Base-by-base conservation (phyloP, 2,329 filamentous ascomycete species). In the Thelonectria olida region DNA sequence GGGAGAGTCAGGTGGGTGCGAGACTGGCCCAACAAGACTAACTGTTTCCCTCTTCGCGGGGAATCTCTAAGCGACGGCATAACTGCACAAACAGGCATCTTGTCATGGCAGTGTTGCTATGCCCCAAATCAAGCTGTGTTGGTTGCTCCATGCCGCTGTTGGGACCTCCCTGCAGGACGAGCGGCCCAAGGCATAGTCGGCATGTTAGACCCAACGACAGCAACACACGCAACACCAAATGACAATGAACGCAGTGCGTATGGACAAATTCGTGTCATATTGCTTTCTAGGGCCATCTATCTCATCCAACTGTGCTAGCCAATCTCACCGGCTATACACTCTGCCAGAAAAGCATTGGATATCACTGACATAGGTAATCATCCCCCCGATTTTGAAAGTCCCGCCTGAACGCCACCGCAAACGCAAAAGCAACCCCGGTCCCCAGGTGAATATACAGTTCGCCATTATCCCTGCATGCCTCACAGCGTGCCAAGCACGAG, bases 401-500 rank as follows among this genome's bases (percentile, higher is more conserved):
- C 68, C 68, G 60, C 68, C 68, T 54, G 56, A 71, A 71, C 68
- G 68, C 68, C 68, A 58, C 61, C 68, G 67, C 65, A 71, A 71
- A 34, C 9, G 67, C 65, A 71, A 71, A 71, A 47, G 31, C 31
- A 34, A 71, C 63, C 68, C 67, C 58, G 56, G 28, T 50, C 48
- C 67, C 58, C 36, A 51, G 68, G 68, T 22, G 54, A 50, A 65
- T 67, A 66, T 67, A 65, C 62, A 63, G 64, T 50, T 53, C 58
- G 58, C 58, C 41, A 49, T 67, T 48, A 50, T 60, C 56, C 58
- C 19, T 47, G 19, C 34, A 31, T 58, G 54, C 50, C 64, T 71
- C 57, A 75, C 55, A 71, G 64, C 31, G 62, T 65, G 38, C 74
- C 73, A 49, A 73, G 65, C 66, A 91, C 87, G 65, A 88, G 65